These are phyloP conservation scores for Eucalyptus victrix DNA, from an alignment of 345 rosid genomes.

Conservation along the genomic window DNA sequence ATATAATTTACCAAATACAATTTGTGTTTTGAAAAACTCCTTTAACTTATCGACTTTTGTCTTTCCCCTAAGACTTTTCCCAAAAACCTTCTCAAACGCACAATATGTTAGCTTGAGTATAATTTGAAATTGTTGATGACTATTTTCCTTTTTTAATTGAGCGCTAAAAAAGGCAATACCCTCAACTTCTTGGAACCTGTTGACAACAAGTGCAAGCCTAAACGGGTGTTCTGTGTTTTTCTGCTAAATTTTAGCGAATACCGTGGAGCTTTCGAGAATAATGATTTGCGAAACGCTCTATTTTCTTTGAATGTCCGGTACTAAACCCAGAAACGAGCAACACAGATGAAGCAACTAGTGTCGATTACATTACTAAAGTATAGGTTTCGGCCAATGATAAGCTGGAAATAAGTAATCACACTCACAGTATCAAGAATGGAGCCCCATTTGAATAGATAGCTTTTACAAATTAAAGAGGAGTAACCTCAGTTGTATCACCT, in stretches of 20 bases:
- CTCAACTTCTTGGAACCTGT: background rate
- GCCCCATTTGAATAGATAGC: background rate
- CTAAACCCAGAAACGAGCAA: background rate
- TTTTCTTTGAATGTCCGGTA: background rate
- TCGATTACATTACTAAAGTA: background rate
- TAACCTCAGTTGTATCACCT: background rate
- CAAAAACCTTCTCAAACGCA: too few relatives aligned
- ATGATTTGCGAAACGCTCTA: background rate
- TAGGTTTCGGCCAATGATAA: background rate
- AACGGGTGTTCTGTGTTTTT: background rate
- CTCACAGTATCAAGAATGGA: background rate
- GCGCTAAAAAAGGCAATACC: background rate
- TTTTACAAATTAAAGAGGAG: background rate
- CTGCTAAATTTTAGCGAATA: background rate
- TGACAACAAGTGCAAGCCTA: background rate
- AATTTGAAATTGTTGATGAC: background rate
- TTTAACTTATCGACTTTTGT: too few relatives aligned
- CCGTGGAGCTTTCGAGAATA: background rate
- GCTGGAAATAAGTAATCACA: background rate
- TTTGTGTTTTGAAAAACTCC: too few relatives aligned
- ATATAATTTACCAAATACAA: too few relatives aligned
- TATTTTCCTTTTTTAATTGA: background rate
- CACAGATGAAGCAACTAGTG: background rate
- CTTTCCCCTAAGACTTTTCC: too few relatives aligned
- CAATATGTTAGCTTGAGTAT: background rate